These are phyloP conservation scores for Miamiensis avidus DNA, from an alignment of 169 alveolate genomes.

Conservation along the genomic window DNA sequence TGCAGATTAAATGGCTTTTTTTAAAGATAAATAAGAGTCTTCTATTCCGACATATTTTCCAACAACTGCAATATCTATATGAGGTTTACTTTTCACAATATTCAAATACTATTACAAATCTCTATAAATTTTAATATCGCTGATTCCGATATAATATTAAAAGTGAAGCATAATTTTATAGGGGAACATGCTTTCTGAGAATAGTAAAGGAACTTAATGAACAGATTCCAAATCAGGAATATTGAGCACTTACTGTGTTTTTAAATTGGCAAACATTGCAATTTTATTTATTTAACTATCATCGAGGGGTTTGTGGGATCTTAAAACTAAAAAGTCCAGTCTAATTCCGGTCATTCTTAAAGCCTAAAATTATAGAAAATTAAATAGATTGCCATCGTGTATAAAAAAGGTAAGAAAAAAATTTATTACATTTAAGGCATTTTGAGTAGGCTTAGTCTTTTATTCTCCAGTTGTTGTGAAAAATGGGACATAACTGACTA, in stretches of 20 bases:
- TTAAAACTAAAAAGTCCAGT: background rate
- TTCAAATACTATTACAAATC: background rate
- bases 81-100: background rate
- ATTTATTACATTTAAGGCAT: constrained; percentile 88
- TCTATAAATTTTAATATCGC: constrained; percentile 9
- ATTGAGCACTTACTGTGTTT: background rate
- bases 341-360: constrained; percentile 5
- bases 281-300: background rate
- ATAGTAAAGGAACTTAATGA: constrained; percentile 3
- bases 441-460: constrained; percentile 94
- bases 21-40: constrained; percentile 93
- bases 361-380: background rate
- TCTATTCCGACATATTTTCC: constrained; percentile 93
- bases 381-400: no score
- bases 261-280: constrained; percentile 1
- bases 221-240: background rate
- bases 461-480: constrained; percentile 87
- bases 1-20: constrained; percentile 93
- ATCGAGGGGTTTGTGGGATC: background rate
- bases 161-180: background rate
- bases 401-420: background rate
- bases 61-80: constrained; percentile 85
- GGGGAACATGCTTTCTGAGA: background rate
- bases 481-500: constrained; percentile 88
- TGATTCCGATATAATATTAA: background rate